A percentile compares a stretch with the other conserved stretches of the same genome.
These are phyloP conservation scores for Chaetomium fimeti DNA, from an alignment of 495 filamentous ascomycete species.

Conservation along the genomic window DNA sequence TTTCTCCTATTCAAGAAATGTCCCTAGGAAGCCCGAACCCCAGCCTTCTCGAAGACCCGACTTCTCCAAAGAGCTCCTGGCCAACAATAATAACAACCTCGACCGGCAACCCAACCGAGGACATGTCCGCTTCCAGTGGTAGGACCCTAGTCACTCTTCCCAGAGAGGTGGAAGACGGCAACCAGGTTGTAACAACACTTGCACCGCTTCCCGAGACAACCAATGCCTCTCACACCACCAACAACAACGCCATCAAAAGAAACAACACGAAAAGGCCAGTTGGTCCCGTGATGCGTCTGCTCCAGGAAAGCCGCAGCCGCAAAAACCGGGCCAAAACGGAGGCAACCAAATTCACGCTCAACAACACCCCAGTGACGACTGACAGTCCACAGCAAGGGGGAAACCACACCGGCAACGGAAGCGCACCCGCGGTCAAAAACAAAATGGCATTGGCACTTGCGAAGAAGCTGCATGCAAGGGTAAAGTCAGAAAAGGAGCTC, in stretches of 20 bases:
- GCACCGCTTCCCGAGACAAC: background rate
- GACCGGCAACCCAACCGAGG: slow-evolving; percentile 20
- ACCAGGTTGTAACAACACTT: background rate
- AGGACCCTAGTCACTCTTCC: slow-evolving; percentile 7
- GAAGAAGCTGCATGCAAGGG: slow-evolving; percentile 26
- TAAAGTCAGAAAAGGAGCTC: slow-evolving; percentile 32
- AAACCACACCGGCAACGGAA: background rate
- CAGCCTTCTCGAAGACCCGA: background rate
- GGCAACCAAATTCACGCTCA: background rate
- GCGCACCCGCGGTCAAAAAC: background rate
- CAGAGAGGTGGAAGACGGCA: slow-evolving; percentile 6
- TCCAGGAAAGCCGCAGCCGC: slow-evolving; percentile 16
- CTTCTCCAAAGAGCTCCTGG: slow-evolving; percentile 24
- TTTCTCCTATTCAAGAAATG: background rate
- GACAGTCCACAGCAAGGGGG: background rate
- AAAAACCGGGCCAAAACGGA: slow-evolving; percentile 9
- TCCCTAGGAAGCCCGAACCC: background rate
- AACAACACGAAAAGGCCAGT: slow-evolving; percentile 3
- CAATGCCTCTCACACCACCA: background rate
- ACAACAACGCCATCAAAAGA: background rate
- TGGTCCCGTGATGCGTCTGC: slow-evolving; percentile 15
- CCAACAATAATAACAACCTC: slow-evolving; percentile 25
- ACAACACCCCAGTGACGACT: background rate
- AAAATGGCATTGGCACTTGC: background rate
- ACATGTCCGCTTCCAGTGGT: slow-evolving; percentile 12